Evolutionary conservation across 306 rosid genomes (phyloP), one percentile per base, ranked within the genome.

Genomic region (Styphnolobium japonicum): DNA sequence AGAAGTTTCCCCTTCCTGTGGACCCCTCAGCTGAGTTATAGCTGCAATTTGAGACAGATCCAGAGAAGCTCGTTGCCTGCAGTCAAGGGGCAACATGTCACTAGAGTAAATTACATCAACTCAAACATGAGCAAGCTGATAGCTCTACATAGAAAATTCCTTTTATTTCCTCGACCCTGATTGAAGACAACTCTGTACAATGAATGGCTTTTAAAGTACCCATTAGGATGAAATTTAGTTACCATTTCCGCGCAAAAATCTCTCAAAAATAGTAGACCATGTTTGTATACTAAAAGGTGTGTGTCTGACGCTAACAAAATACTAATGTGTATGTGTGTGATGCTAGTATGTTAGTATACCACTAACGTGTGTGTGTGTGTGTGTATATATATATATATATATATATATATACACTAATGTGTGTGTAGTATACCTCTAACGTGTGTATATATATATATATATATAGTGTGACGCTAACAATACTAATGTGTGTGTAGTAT

Each of bases 31-130:
- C 75, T 40, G 87, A 82, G 80, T 76, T 80, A 71, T 48, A 73
- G 80, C 87, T 86, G 78, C 56, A 75, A 67, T 82, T 74, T 40
- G 89, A 86, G 71, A 57, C 61, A 10, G 85, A 82, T 58, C 71
- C 89, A 57, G 89, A 83, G 73, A 86, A 78, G 76, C 82, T 86
- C 76, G 85, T 73, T 42, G 51, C 75, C 89, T 86, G 73, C 81
- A 83, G 65, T 39, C 80, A 83, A 71, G 43, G 43, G 29, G 48
- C 73, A 75, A 65, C 16, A n/a, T 52, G 43, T 48, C 52, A 42
- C 15, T 23, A 58, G 40, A 60, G 46, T 67, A 27, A 85, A 77
- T 67, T 33, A 40, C 60, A 58, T 42, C 63, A 7, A 67, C 83
- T 81, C 37, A 53, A 57, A 31, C 18, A 77, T 45, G 56, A 60